Percentiles rank a stretch among this genome's conserved stretches.
Evolutionary conservation across 2,329 filamentous ascomycete species (phyloP).

Genomic region (Colletotrichum gigasporum): DNA sequence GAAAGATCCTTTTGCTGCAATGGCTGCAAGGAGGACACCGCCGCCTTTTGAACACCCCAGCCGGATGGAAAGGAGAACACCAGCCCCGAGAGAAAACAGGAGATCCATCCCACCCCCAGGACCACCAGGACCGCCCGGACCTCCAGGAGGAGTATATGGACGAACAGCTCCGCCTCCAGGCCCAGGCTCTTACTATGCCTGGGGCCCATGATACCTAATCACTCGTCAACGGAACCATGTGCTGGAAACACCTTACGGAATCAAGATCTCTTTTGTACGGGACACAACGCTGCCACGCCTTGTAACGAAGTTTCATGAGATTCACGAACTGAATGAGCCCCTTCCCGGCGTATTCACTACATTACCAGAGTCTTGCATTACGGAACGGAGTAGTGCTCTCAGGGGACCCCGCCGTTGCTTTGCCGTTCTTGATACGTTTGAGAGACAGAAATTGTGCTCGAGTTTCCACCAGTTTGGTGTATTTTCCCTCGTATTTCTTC

Average conservation of each 20-base stretch:
- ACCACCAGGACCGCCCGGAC: conserved; percentile 18
- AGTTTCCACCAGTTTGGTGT: conserved; percentile 8
- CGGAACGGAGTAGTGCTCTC: conserved; percentile 12
- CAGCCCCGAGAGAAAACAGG: conserved; percentile 38
- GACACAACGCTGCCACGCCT: neutral
- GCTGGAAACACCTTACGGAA: neutral
- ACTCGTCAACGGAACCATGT: neutral
- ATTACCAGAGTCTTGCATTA: conserved; percentile 20
- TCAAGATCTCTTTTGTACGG: conserved; percentile 3
- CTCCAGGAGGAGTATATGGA: conserved; percentile 14
- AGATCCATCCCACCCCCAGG: conserved; percentile 25
- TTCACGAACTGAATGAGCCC: conserved; percentile 25
- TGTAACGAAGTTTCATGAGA: conserved; percentile 22
- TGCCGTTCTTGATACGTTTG: neutral
- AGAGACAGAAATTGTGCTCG: neutral
- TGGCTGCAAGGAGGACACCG: conserved; percentile 51
- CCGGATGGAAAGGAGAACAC: conserved; percentile 48
- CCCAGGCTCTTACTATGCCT: conserved; percentile 17
- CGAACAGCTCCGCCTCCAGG: conserved; percentile 15
- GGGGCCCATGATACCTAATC: neutral
- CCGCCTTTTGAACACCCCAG: conserved; percentile 31
- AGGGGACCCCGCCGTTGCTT: neutral
- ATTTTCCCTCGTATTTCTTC: neutral
- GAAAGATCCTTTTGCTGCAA: conserved; percentile 40
- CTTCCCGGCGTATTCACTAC: conserved; percentile 2